These are phyloP conservation scores for Kondoa malvinella DNA, from an alignment of 768 basidiomycete species.

Conservation along the genomic window DNA sequence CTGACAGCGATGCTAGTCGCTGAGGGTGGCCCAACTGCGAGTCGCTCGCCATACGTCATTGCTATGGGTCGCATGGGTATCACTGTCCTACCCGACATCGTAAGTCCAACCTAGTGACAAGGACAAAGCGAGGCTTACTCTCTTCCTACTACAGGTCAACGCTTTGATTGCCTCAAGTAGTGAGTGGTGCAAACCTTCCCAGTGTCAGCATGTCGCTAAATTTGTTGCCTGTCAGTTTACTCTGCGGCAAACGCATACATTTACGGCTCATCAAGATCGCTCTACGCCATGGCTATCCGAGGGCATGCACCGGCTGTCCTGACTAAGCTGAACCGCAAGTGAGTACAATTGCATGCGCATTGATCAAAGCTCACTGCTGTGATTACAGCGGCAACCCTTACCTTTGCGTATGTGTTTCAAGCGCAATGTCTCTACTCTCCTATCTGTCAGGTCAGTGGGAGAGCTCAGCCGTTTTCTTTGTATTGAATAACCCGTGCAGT, in stretches of 20 bases:
- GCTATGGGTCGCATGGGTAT: conserved; percentile 37
- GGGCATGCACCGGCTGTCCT: conserved; percentile 29
- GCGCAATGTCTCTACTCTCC: not conserved
- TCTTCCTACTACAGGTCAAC: too few relatives aligned
- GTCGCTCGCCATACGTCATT: conserved; percentile 53
- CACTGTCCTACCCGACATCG: conserved; percentile 20
- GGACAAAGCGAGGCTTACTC: too few relatives aligned
- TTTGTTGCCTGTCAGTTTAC: too few relatives aligned
- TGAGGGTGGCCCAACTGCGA: not conserved
- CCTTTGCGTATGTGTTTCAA: conserved; percentile 20
- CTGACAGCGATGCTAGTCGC: conserved; percentile 7
- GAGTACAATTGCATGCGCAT: not conserved
- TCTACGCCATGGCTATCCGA: conserved; percentile 30
- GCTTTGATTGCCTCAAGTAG: too few relatives aligned
- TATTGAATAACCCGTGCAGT: conserved; percentile 13
- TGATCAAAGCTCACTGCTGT: not conserved
- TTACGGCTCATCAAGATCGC: conserved; percentile 26
- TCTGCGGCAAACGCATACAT: conserved; percentile 28
- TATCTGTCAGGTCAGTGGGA: not conserved
- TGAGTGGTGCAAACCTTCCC: too few relatives aligned
- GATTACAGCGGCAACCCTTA: conserved; percentile 27
- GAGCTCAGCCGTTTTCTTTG: conserved; percentile 1
- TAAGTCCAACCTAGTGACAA: too few relatives aligned
- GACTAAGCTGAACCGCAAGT: conserved; percentile 21
- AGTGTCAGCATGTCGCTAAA: too few relatives aligned